Base-by-base conservation (phyloP, 257 asterid species). In the Plantago major region DNA sequence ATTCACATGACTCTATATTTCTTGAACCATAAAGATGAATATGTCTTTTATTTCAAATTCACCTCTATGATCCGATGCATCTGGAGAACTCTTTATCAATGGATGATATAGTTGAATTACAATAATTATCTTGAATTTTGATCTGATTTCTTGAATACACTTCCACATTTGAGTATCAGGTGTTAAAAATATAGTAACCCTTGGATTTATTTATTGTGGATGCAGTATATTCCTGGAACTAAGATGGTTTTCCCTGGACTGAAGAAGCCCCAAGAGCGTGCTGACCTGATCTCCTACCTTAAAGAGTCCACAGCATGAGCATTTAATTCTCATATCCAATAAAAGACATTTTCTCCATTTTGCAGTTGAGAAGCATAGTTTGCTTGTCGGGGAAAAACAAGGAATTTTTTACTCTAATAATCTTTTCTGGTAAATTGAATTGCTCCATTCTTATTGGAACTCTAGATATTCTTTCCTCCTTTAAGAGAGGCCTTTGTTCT, bases 321-420 rank as follows among this genome's bases (percentile, higher is more conserved):
- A n/a, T 0, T 18, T 45, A 1, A 7, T 46, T n/a, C 15, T 46
- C 44, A 11, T 52, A 46, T 46, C 58, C 28, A 11, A 11, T 58
- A 30, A 30, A 3, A 30, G 37, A 30, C n/a, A 30, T 46, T 37
- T 37, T 58, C 38, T 26, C 55, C 67, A 58, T 71, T 75, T 75
- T 75, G 71, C 76, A 71, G 74, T 53, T 54, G 62, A 46, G 74
- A 30, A 63, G 57, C 69, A n/a, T 62, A 53, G 10, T 50, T 48
- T 60, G 53, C 64, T 37, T 63, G 11, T 28, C 53, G 15, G 42
- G 44, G 47, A 42, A 72, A 17, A 37, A 3, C 7, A 28, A 9
- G 37, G 11, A 33, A 58, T 60, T 69, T 64, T 58, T 30, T 30
- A 2, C 11, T 59, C 26, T 14, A 71, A 68, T 76, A 76, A 71